Percentiles rank a stretch among this genome's conserved stretches.
These are phyloP conservation scores for Phytophthora rubi DNA, from an alignment of 352 stramenopile genomes.

Conservation along the genomic window DNA sequence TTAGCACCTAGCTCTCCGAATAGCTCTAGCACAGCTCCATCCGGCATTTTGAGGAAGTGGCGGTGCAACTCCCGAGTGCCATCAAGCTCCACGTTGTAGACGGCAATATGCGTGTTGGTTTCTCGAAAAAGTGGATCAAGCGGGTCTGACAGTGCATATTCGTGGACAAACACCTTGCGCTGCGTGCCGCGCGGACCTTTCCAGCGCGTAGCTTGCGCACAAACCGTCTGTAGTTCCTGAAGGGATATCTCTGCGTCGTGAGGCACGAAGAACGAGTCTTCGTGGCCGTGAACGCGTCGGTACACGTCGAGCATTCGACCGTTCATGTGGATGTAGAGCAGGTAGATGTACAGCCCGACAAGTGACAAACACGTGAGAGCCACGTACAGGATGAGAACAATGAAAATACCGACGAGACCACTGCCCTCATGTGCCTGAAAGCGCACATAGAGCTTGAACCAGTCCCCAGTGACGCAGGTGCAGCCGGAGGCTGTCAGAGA, in stretches of 20 bases:
- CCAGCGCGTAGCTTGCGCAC: slow-evolving; percentile 65
- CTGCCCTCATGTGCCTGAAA: slow-evolving; percentile 77
- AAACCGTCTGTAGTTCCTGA: slow-evolving; percentile 75
- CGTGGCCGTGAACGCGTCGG: slow-evolving; percentile 71
- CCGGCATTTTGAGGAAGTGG: slow-evolving; percentile 86
- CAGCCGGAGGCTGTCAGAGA: slow-evolving; percentile 51
- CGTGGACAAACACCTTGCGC: slow-evolving; percentile 82
- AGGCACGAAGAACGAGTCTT: slow-evolving; percentile 86
- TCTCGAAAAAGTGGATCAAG: slow-evolving; percentile 67
- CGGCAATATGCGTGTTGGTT: slow-evolving; percentile 76
- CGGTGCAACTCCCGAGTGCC: slow-evolving; percentile 71
- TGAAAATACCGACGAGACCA: slow-evolving; percentile 78
- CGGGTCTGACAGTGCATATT: slow-evolving; percentile 82
- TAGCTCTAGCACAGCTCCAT: slow-evolving; percentile 89
- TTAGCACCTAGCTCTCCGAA: slow-evolving; percentile 67
- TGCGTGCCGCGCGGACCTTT: slow-evolving; percentile 60
- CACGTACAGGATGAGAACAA: slow-evolving; percentile 81
- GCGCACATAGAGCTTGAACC: slow-evolving; percentile 89
- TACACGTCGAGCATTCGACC: slow-evolving; percentile 91
- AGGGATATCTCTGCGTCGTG: slow-evolving; percentile 88
- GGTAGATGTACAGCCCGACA: slow-evolving; percentile 73
- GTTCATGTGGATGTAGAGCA: slow-evolving; percentile 91
- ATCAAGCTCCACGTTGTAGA: slow-evolving; percentile 81
- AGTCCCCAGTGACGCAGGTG: slow-evolving; percentile 84
- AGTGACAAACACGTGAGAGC: slow-evolving; percentile 64